Evolutionary conservation across 306 rosid species (phyloP).

Genomic region (Sesbania bispinosa): DNA sequence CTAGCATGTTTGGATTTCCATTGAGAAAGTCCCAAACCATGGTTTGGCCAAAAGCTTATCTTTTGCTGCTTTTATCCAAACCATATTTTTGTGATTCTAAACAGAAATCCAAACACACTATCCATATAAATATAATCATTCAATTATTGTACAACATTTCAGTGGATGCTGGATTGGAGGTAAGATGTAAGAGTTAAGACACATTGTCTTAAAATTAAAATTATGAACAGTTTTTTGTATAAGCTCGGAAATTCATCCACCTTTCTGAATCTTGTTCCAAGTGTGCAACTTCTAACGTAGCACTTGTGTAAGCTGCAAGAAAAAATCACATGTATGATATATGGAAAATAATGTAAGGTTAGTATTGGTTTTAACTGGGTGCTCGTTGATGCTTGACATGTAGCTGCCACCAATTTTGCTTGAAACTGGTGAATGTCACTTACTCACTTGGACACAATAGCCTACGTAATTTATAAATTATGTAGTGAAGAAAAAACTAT

Average conservation of each 20-base stretch:
- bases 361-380: neutral
- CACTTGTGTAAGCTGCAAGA: slow-evolving; percentile 5
- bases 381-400: slow-evolving; percentile 4
- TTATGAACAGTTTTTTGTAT: neutral
- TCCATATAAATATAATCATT: neutral
- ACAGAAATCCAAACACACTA: too few relatives aligned
- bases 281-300: neutral
- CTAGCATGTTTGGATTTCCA: too few relatives aligned
- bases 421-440: neutral
- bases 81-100: too few relatives aligned
- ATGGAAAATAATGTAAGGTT: neutral
- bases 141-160: neutral
- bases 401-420: neutral
- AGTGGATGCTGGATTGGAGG: neutral
- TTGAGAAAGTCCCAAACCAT: too few relatives aligned
- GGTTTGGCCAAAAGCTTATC: too few relatives aligned
- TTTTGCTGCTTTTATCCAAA: too few relatives aligned
- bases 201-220: neutral
- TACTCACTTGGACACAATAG: neutral
- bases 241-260: neutral
- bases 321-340: neutral
- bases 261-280: neutral
- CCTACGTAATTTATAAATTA: neutral
- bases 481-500: neutral
- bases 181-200: neutral